Evolutionary conservation across 2,329 filamentous ascomycete genomes (phyloP).

Genomic region (Pseudohalonectria lignicola): DNA sequence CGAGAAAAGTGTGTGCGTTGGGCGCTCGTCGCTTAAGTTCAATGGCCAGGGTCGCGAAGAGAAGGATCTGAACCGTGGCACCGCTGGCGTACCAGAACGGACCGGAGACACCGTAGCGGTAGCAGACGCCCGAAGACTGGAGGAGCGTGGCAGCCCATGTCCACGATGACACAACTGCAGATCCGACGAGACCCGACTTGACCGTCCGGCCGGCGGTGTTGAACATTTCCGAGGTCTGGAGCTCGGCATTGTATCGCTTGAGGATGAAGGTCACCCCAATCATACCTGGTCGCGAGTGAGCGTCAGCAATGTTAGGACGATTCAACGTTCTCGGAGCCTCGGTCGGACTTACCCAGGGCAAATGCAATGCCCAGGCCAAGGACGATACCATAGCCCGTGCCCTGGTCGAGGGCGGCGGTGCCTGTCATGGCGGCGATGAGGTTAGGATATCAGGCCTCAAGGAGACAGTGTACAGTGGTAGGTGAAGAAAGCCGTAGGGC

Average conservation of each 20-base stretch:
- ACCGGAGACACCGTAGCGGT: conserved; percentile 60
- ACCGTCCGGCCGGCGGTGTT: conserved; percentile 79
- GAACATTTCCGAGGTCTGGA: conserved; percentile 90
- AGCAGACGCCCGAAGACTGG: conserved; percentile 72
- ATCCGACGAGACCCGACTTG: conserved; percentile 78
- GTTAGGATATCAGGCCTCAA: too few relatives aligned
- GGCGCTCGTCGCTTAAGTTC: conserved; percentile 79
- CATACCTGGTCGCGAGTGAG: too few relatives aligned
- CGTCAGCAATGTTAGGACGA: neutral
- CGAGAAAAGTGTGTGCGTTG: conserved; percentile 77
- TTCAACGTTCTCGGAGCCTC: too few relatives aligned
- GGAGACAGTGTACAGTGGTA: too few relatives aligned
- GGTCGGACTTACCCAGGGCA: conserved; percentile 47
- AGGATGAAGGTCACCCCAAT: conserved; percentile 24
- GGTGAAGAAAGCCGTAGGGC: too few relatives aligned
- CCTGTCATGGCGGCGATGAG: conserved; percentile 14
- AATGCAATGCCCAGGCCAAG: conserved; percentile 65
- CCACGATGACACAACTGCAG: conserved; percentile 87
- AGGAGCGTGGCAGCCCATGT: conserved; percentile 82
- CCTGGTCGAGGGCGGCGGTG: conserved; percentile 36
- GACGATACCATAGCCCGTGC: conserved; percentile 69
- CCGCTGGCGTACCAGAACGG: conserved; percentile 52
- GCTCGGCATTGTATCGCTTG: conserved; percentile 39
- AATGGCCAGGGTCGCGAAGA: conserved; percentile 85
- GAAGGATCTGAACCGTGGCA: conserved; percentile 77